Percentiles rank a stretch among this genome's conserved stretches.
These are phyloP conservation scores for Clonostachys chloroleuca DNA, from an alignment of 2,329 filamentous ascomycete species.

Conservation along the genomic window DNA sequence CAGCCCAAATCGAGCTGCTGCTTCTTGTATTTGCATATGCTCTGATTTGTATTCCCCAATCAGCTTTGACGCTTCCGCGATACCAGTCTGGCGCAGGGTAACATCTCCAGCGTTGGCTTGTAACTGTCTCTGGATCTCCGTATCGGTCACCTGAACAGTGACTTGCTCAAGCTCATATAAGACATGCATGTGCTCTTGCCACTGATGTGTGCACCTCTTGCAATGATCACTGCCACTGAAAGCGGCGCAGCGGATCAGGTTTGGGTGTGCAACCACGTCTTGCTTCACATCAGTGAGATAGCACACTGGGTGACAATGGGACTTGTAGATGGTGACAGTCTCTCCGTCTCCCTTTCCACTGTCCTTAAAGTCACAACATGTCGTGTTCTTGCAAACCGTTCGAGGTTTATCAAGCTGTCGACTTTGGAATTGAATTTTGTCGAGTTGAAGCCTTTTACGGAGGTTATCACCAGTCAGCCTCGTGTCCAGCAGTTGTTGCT, in stretches of 20 bases:
- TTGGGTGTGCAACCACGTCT: neutral
- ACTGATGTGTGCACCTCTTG: neutral
- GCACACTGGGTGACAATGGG: neutral
- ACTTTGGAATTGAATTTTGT: no score
- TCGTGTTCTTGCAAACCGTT: neutral
- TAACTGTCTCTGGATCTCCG: no score
- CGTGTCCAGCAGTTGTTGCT: neutral
- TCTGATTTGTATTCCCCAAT: no score
- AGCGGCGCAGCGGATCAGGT: neutral
- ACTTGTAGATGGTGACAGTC: neutral
- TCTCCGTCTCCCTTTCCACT: neutral
- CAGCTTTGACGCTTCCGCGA: no score
- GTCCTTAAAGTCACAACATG: neutral
- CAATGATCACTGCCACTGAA: neutral
- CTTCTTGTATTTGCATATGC: no score
- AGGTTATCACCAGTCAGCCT: neutral
- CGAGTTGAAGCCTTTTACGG: no score
- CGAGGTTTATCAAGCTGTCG: neutral
- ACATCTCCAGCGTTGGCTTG: no score
- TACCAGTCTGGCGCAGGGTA: no score
- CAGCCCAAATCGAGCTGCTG: no score
- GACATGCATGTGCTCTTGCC: neutral
- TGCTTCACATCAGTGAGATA: neutral
- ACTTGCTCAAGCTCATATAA: neutral
- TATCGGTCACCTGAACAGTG: neutral